phyloP scores from a whole-genome alignment of 352 stramenopile species.

The Phytopythium litorale region DNA sequence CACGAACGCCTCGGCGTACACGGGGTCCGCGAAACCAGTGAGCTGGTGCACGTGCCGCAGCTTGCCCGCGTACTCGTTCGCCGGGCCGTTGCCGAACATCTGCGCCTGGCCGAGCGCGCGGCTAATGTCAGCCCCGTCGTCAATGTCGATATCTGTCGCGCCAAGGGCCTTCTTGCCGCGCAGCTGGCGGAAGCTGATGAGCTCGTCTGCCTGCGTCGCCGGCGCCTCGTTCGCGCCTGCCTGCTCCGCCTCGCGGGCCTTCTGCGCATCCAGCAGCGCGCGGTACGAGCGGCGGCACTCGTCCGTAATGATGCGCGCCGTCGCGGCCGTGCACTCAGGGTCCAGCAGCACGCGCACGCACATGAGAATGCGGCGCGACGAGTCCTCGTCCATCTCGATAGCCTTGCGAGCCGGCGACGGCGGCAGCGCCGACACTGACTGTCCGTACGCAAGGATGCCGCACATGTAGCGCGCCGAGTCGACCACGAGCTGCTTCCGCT shows the following conservation, averaged over 20 bases:
- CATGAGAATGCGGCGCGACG: conserved; percentile 93
- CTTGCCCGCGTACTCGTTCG: conserved; percentile 88
- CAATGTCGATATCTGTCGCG: conserved; percentile 96
- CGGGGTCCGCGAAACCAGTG: conserved; percentile 98
- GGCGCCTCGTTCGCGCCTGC: conserved; percentile 48
- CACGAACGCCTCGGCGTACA: conserved; percentile 99
- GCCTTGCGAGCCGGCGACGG: conserved; percentile 26
- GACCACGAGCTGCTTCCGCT: conserved; percentile 68
- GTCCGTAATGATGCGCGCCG: conserved; percentile 72
- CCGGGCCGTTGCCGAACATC: conserved; percentile 21
- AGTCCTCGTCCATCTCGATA: conserved; percentile 92
- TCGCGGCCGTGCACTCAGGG: conserved; percentile 62
- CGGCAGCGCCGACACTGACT: conserved; percentile 23
- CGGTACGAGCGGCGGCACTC: conserved; percentile 80
- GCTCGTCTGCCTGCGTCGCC: conserved; percentile 88
- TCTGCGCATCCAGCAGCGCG: conserved; percentile 68
- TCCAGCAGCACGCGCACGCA: conserved; percentile 95
- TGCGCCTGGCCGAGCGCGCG: conserved; percentile 90
- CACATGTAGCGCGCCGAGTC: conserved; percentile 74
- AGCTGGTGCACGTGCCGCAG: conserved; percentile 98
- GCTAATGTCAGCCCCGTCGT: conserved; percentile 96
- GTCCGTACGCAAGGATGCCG: conserved; percentile 64
- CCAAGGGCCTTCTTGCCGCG: conserved; percentile 90
- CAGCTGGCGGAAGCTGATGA: conserved; percentile 98
- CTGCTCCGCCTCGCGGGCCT: conserved; percentile 61